phyloP scores from a whole-genome alignment of 1,284 basidiomycete species.

The Fistulinella staudtii region DNA sequence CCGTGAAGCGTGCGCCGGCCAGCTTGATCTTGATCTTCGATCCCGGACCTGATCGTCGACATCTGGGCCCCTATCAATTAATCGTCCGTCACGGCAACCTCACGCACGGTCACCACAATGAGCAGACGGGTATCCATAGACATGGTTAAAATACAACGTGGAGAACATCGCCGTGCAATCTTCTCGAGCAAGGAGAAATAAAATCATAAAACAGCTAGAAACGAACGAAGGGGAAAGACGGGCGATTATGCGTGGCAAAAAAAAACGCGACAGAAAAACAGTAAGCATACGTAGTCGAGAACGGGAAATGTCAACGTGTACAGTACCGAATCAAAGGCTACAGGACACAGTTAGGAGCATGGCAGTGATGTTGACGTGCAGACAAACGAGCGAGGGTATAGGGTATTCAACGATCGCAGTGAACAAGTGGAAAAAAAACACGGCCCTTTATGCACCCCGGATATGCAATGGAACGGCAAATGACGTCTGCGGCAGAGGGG shows the following conservation, averaged over 20 bases:
- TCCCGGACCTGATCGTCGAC: slow-evolving; percentile 30
- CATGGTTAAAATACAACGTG: slow-evolving; percentile 16
- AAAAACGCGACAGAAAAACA: slow-evolving; percentile 2
- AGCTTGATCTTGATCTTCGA: slow-evolving; percentile 28
- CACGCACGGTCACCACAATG: neutral
- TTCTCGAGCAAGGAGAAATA: neutral
- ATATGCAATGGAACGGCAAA: slow-evolving; percentile 36
- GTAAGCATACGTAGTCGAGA: slow-evolving; percentile 8
- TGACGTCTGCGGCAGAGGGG: slow-evolving; percentile 37
- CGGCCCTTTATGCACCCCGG: slow-evolving; percentile 22
- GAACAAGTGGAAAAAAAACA: no score
- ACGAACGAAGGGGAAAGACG: slow-evolving; percentile 9
- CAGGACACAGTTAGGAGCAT: slow-evolving; percentile 28
- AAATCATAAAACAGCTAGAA: neutral
- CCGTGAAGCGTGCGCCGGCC: slow-evolving; percentile 24
- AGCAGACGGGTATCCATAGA: slow-evolving; percentile 19
- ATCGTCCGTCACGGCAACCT: slow-evolving; percentile 6
- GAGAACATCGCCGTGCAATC: neutral
- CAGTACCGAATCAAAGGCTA: slow-evolving; percentile 29
- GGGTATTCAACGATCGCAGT: no score
- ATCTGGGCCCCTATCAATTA: slow-evolving; percentile 22
- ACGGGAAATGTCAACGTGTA: slow-evolving; percentile 15
- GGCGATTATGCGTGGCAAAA: neutral
- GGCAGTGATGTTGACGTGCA: slow-evolving; percentile 25
- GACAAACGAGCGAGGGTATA: slow-evolving; percentile 28